Percentiles rank a stretch among this genome's conserved stretches.
Evolutionary conservation across 352 stramenopile species (phyloP).

Genomic region (Globisporangium parvum): DNA sequence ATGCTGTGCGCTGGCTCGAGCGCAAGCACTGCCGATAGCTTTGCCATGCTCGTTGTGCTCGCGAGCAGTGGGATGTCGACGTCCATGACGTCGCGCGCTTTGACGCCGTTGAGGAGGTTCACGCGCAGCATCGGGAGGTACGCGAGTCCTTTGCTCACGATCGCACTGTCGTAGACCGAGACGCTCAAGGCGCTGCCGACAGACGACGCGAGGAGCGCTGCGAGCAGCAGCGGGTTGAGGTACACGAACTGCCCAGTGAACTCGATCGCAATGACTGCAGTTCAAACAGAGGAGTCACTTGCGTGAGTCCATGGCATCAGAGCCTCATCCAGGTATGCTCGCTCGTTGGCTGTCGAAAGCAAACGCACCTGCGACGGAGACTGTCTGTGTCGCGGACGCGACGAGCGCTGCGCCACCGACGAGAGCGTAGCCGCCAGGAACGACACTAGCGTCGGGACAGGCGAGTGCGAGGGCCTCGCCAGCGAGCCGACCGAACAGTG

Average conservation of each 20-base stretch:
- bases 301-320: background rate
- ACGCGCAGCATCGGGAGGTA: constrained; percentile 47
- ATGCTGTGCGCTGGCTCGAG: constrained; percentile 16
- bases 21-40: constrained; percentile 25
- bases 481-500: constrained; percentile 45
- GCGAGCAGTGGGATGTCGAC: constrained; percentile 32
- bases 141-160: constrained; percentile 44
- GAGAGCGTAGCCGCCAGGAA: constrained; percentile 61
- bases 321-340: background rate
- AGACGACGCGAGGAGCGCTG: constrained; percentile 39
- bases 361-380: constrained; percentile 42
- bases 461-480: constrained; percentile 32
- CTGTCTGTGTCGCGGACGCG: constrained; percentile 53
- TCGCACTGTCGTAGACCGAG: constrained; percentile 59
- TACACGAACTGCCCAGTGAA: constrained; percentile 71
- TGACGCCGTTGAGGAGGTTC: constrained; percentile 37
- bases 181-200: constrained; percentile 47
- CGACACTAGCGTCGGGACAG: constrained; percentile 32
- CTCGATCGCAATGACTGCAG: constrained; percentile 56
- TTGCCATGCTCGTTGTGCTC: constrained; percentile 22
- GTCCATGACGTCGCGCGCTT: constrained; percentile 51
- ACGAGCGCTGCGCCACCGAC: constrained; percentile 56
- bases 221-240: constrained; percentile 51
- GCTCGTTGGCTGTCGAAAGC: background rate
- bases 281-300: background rate